Conservation (phyloP, 371 early-diverging fungal genomes). For the Lichtheimia hyalospora region DNA sequence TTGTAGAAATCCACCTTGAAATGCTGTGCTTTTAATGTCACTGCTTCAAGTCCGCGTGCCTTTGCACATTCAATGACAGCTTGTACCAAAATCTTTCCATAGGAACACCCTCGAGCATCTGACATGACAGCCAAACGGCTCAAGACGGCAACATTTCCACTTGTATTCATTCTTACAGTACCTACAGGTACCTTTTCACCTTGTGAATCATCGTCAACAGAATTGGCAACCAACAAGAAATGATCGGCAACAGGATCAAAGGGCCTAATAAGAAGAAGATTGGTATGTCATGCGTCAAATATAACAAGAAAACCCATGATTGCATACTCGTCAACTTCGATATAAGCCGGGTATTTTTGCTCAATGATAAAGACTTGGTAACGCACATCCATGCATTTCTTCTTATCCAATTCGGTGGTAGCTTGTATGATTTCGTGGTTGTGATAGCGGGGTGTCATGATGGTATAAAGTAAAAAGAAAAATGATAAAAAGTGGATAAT, state of each 20-base stretch:
- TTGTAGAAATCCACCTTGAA: slow-evolving; percentile 45
- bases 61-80: slow-evolving; percentile 25
- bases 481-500: too few relatives aligned
- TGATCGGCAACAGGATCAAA: not conserved
- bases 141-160: not conserved
- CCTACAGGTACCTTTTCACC: slow-evolving; percentile 5
- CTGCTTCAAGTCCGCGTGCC: slow-evolving; percentile 12
- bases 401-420: not conserved
- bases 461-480: too few relatives aligned
- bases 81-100: slow-evolving; percentile 1
- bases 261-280: not conserved
- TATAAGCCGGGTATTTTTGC: slow-evolving; percentile 22
- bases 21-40: slow-evolving; percentile 36
- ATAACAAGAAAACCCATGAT: not conserved
- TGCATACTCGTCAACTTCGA: slow-evolving; percentile 15
- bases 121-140: not conserved
- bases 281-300: too few relatives aligned
- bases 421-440: not conserved
- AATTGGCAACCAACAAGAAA: not conserved
- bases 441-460: not conserved
- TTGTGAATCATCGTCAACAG: not conserved
- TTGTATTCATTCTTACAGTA: not conserved
- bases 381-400: not conserved
- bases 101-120: not conserved
- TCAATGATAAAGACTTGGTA: not conserved